A percentile compares a stretch with the other conserved stretches of the same genome.
These are phyloP conservation scores for Extremus antarcticus DNA, from an alignment of 495 filamentous ascomycete species.

Conservation along the genomic window DNA sequence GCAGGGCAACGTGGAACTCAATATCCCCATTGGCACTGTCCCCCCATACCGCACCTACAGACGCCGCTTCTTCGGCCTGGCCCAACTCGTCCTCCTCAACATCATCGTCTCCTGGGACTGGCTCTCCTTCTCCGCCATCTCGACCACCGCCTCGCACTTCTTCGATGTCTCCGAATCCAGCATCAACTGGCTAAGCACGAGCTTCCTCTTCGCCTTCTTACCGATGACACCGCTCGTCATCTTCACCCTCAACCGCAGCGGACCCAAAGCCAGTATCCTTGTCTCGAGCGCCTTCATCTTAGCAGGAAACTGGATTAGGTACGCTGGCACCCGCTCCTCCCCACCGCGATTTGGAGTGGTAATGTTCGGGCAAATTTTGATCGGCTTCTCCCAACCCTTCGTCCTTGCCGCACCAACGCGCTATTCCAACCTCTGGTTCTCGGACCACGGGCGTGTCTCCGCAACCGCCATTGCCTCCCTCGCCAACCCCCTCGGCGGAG, in stretches of 20 bases:
- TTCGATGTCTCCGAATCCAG: constrained; percentile 63
- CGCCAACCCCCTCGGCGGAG: constrained; percentile 80
- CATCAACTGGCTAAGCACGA: constrained; percentile 88
- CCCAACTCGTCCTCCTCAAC: constrained; percentile 76
- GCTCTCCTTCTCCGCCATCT: constrained; percentile 85
- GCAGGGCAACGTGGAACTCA: too few relatives aligned
- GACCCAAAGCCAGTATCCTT: constrained; percentile 70
- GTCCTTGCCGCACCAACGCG: constrained; percentile 76
- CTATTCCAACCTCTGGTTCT: constrained; percentile 94
- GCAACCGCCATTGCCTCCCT: constrained; percentile 79
- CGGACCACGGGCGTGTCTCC: constrained; percentile 65
- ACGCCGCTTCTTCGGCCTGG: constrained; percentile 77
- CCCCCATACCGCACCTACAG: constrained; percentile 66
- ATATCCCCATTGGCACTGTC: too few relatives aligned
- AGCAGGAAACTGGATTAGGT: constrained; percentile 86
- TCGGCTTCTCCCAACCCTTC: constrained; percentile 83
- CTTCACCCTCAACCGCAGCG: constrained; percentile 65
- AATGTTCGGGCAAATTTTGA: constrained; percentile 92
- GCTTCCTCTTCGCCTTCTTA: constrained; percentile 75
- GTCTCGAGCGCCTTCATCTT: constrained; percentile 60
- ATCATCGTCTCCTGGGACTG: constrained; percentile 96
- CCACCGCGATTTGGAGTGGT: constrained; percentile 55
- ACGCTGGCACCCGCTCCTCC: constrained; percentile 58
- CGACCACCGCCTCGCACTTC: constrained; percentile 61
- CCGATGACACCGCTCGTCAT: constrained; percentile 64